Evolutionary conservation across 352 stramenopile genomes (phyloP).

Genomic region (Pythium diclinum): DNA sequence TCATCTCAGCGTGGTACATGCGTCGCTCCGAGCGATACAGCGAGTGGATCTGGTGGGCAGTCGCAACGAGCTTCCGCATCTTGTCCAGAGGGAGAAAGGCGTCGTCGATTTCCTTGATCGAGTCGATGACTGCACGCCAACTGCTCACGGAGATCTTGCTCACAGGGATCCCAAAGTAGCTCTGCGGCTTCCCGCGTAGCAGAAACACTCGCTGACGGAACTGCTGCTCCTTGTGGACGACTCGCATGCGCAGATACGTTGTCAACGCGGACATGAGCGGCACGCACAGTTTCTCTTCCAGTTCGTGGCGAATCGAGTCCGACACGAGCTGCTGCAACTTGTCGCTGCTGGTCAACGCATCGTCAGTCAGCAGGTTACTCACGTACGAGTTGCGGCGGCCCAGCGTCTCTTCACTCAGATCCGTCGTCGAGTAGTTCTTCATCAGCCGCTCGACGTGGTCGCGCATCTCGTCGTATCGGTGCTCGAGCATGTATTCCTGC

Average conservation of each 20-base stretch:
- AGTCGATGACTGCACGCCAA: constrained; percentile 68
- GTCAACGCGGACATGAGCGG: constrained; percentile 64
- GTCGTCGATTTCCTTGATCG: constrained; percentile 80
- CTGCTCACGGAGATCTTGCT: constrained; percentile 77
- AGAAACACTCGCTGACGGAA: constrained; percentile 64
- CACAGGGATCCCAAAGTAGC: constrained; percentile 77
- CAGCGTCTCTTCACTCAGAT: constrained; percentile 14
- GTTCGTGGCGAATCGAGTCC: constrained; percentile 77
- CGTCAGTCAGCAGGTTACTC: constrained; percentile 46
- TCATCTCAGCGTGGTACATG: constrained; percentile 29
- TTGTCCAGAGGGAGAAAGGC: constrained; percentile 81
- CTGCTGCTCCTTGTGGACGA: constrained; percentile 70
- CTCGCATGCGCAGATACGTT: constrained; percentile 40
- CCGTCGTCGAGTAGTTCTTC: constrained; percentile 33
- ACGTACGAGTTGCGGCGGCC: constrained; percentile 66
- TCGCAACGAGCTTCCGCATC: constrained; percentile 74
- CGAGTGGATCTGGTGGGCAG: constrained; percentile 69
- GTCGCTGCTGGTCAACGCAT: constrained; percentile 67
- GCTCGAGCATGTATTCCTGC: constrained; percentile 86
- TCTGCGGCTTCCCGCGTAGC: constrained; percentile 71
- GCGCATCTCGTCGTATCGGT: constrained; percentile 78
- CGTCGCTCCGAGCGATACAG: constrained; percentile 62
- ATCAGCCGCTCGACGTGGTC: constrained; percentile 60
- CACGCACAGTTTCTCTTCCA: constrained; percentile 80
- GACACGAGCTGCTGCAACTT: constrained; percentile 75